Conservation (phyloP, 192 early-diverging fungal genomes). For the Entrophospora sp. region DNA sequence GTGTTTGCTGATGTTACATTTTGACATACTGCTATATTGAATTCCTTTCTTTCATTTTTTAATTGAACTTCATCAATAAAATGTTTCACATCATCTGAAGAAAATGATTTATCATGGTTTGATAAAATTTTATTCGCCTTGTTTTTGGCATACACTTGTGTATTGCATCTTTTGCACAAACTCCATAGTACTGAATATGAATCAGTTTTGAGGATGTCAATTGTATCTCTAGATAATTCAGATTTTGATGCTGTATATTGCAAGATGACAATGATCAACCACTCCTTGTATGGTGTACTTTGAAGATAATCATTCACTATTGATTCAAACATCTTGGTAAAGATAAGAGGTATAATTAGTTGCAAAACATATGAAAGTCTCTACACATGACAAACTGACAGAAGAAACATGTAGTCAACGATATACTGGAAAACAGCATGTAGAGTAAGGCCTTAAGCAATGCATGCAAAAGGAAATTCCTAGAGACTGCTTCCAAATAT, state of each 20-base stretch:
- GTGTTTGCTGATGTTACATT: constrained; percentile 15
- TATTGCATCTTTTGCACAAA: neutral
- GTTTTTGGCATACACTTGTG: constrained; percentile 11
- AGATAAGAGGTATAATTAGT: constrained; percentile 7
- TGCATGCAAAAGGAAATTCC: constrained; percentile 16
- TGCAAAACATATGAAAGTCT: neutral
- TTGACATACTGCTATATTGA: neutral
- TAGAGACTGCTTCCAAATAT: neutral
- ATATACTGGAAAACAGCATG: constrained; percentile 18
- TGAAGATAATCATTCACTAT: constrained; percentile 13
- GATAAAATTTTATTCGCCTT: constrained; percentile 13
- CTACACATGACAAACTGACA: neutral
- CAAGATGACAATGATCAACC: constrained; percentile 12
- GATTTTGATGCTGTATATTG: constrained; percentile 18
- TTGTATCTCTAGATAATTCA: constrained; percentile 7
- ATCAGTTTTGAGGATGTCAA: constrained; percentile 6
- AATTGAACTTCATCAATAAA: constrained; percentile 15
- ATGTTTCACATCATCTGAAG: constrained; percentile 14
- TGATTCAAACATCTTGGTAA: constrained; percentile 13
- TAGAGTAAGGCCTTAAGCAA: neutral
- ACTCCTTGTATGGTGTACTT: constrained; percentile 1
- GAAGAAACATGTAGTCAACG: constrained; percentile 2
- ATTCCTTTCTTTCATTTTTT: constrained; percentile 13
- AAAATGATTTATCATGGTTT: constrained; percentile 14
- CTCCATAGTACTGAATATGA: constrained; percentile 8